phyloP scores from a whole-genome alignment of 306 rosid species.

The Rubus parviflorus region DNA sequence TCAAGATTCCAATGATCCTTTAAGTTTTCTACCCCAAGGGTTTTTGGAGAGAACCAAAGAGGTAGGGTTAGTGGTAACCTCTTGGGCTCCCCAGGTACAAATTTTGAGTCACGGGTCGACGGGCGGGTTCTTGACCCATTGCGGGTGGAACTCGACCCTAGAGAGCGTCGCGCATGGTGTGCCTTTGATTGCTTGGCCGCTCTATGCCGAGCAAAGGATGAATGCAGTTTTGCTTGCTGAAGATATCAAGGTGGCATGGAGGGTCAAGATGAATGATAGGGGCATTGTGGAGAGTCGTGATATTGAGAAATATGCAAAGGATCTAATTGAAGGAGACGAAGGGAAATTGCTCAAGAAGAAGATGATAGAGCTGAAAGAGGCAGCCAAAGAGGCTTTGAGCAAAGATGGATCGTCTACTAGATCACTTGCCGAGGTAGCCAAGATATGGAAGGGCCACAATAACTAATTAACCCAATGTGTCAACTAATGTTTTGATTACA shows the following conservation, averaged over 20 bases:
- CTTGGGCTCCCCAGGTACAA: slow-evolving; percentile 13
- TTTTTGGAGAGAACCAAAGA: slow-evolving; percentile 16
- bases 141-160: slow-evolving; percentile 15
- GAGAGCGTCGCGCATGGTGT: slow-evolving; percentile 23
- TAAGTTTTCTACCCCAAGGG: background rate
- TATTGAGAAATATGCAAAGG: background rate
- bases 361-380: background rate
- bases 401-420: slow-evolving; percentile 9
- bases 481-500: too few relatives aligned
- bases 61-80: slow-evolving; percentile 8
- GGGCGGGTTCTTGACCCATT: slow-evolving; percentile 12
- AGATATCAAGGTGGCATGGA: slow-evolving; percentile 14
- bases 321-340: slow-evolving; percentile 10
- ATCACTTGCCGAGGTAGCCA: slow-evolving; percentile 5
- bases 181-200: slow-evolving; percentile 29
- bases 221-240: background rate
- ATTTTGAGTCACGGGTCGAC: background rate
- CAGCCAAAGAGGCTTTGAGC: slow-evolving; percentile 6
- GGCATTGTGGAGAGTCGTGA: slow-evolving; percentile 15
- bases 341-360: slow-evolving; percentile 10
- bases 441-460: background rate
- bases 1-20: background rate
- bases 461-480: too few relatives aligned
- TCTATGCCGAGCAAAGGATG: slow-evolving; percentile 16
- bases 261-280: slow-evolving; percentile 11